Conservation (phyloP, 1,284 basidiomycete genomes). For the Dichomitus squalens region DNA sequence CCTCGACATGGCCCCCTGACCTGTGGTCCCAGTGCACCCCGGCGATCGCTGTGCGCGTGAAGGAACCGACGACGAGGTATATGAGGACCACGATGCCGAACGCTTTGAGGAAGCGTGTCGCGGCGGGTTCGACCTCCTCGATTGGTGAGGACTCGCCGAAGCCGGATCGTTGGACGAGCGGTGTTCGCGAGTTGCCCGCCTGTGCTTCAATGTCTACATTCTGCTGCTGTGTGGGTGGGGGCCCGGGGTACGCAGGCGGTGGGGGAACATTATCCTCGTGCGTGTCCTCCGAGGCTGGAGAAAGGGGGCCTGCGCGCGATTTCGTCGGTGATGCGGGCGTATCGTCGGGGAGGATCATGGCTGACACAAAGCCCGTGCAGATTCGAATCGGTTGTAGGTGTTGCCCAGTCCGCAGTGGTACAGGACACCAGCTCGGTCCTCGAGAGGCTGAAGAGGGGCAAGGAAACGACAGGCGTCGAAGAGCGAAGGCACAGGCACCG, state of each 20-base stretch:
- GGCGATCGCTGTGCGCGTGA: slow-evolving; percentile 24
- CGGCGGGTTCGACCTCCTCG: slow-evolving; percentile 15
- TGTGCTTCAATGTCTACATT: slow-evolving; percentile 9
- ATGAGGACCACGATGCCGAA: slow-evolving; percentile 30
- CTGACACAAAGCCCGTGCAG: not conserved
- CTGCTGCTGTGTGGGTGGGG: not conserved
- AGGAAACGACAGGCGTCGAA: not conserved
- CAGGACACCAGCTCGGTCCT: not conserved
- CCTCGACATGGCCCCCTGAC: not conserved
- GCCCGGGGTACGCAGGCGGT: slow-evolving; percentile 28
- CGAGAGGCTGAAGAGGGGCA: not conserved
- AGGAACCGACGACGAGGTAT: slow-evolving; percentile 25
- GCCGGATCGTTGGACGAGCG: slow-evolving; percentile 1
- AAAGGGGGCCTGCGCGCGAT: slow-evolving; percentile 16
- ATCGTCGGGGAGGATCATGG: slow-evolving; percentile 35
- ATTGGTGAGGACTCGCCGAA: not conserved
- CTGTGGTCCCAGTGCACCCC: slow-evolving; percentile 4
- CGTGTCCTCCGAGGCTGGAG: slow-evolving; percentile 5
- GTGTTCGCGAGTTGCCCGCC: not conserved
- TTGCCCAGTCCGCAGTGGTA: not conserved
- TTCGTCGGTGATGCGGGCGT: slow-evolving; percentile 26
- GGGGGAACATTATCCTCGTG: slow-evolving; percentile 12
- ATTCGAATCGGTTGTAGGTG: not conserved
- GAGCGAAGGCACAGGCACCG: not conserved
- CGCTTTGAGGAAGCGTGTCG: slow-evolving; percentile 31